These are phyloP conservation scores for Marasmius fiardii DNA, from an alignment of 1,284 basidiomycete genomes.

Conservation along the genomic window DNA sequence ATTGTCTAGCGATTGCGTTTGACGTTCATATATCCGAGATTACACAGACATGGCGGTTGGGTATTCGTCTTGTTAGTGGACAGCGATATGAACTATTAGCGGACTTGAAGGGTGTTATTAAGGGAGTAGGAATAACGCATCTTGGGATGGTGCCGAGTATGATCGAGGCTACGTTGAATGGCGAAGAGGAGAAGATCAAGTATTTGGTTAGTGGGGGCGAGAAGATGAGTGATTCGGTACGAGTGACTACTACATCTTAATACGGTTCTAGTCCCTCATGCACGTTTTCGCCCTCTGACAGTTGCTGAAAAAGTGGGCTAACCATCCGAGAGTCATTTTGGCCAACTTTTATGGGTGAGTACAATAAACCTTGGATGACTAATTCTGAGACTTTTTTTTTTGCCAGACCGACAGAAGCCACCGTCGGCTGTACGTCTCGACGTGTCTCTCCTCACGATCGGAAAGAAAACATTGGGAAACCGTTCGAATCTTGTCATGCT, in stretches of 20 bases:
- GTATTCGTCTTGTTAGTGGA: constrained; percentile 16
- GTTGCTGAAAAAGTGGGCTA: constrained; percentile 15
- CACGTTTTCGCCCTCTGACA: background rate
- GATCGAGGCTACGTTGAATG: constrained; percentile 15
- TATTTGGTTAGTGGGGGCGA: constrained; percentile 17
- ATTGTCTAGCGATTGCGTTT: constrained; percentile 14
- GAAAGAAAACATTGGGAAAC: constrained; percentile 17
- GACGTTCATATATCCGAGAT: constrained; percentile 19
- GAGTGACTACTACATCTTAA: too few species aligned
- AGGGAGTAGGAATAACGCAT: constrained; percentile 16
- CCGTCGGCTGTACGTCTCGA: constrained; percentile 17
- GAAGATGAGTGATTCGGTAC: constrained; percentile 15
- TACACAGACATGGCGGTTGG: constrained; percentile 15
- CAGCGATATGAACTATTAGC: constrained; percentile 15
- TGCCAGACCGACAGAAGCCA: constrained; percentile 16
- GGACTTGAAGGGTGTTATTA: constrained; percentile 13
- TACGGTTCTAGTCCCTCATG: too few species aligned
- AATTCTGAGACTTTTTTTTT: background rate
- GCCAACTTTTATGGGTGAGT: constrained; percentile 18
- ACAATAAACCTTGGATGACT: background rate
- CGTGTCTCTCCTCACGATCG: constrained; percentile 13
- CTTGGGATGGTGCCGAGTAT: constrained; percentile 18
- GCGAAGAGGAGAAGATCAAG: constrained; percentile 9
- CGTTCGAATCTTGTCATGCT: constrained; percentile 15
- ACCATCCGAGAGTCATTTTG: constrained; percentile 9